phyloP scores from a whole-genome alignment of 2,329 filamentous ascomycete species.

The Aspergillus sp. region DNA sequence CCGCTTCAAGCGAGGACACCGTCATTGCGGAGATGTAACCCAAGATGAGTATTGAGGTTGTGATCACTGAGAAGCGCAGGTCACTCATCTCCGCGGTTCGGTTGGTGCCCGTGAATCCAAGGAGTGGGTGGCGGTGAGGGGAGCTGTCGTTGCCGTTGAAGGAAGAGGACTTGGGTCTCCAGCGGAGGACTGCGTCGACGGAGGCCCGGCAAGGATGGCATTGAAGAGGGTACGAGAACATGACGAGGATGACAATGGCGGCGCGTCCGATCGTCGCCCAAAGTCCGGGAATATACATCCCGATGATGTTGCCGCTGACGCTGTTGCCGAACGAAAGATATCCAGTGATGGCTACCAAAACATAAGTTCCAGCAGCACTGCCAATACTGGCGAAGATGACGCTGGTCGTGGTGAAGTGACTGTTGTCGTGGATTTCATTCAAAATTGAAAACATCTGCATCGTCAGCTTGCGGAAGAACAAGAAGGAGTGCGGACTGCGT shows the following conservation, averaged over 20 bases:
- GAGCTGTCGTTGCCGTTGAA: slow-evolving; percentile 34
- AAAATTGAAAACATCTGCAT: slow-evolving; percentile 92
- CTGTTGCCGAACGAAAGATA: slow-evolving; percentile 92
- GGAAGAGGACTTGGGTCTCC: slow-evolving; percentile 54
- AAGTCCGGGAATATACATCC: slow-evolving; percentile 73
- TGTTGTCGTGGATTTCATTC: slow-evolving; percentile 85
- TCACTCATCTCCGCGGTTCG: slow-evolving; percentile 61
- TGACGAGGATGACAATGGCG: slow-evolving; percentile 90
- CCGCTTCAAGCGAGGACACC: slow-evolving; percentile 78
- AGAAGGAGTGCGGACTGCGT: slow-evolving; percentile 21
- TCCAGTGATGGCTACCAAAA: slow-evolving; percentile 86
- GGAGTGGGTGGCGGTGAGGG: slow-evolving; percentile 37
- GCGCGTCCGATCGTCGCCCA: slow-evolving; percentile 88
- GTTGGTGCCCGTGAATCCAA: slow-evolving; percentile 19
- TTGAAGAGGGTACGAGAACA: slow-evolving; percentile 92
- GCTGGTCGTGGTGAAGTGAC: slow-evolving; percentile 64
- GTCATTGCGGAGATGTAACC: slow-evolving; percentile 87
- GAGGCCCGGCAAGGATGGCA: slow-evolving; percentile 95
- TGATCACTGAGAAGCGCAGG: slow-evolving; percentile 78
- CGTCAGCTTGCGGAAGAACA: slow-evolving; percentile 9
- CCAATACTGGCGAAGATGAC: slow-evolving; percentile 82
- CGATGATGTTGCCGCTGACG: slow-evolving; percentile 85
- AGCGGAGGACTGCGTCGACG: slow-evolving; percentile 85
- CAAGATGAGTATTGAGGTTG: slow-evolving; percentile 72
- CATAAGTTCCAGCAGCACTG: slow-evolving; percentile 75